Percentiles rank a stretch among this genome's conserved stretches.
These are phyloP conservation scores for Penicillium sp. DNA, from an alignment of 2,329 filamentous ascomycete genomes.

Conservation along the genomic window DNA sequence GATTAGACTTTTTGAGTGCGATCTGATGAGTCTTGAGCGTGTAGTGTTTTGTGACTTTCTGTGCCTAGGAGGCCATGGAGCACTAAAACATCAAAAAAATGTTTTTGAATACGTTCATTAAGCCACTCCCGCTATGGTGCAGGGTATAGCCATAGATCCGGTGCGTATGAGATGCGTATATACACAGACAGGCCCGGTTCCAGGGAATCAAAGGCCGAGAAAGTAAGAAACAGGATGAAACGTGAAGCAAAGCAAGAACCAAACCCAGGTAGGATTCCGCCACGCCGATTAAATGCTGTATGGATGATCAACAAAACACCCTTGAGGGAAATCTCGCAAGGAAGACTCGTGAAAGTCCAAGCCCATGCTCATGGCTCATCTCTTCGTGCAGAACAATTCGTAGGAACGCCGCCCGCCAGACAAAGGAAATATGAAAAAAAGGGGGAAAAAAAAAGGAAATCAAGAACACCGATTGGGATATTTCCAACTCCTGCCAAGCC, in stretches of 20 bases:
- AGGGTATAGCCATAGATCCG: neutral
- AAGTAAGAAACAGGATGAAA: conserved; percentile 8
- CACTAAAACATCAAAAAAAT: neutral
- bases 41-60: neutral
- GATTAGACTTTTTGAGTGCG: no score
- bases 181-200: conserved; percentile 11
- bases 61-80: neutral
- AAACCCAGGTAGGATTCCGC: conserved; percentile 10
- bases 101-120: conserved; percentile 4
- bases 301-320: conserved; percentile 13
- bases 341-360: conserved; percentile 14
- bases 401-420: conserved; percentile 14
- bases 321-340: conserved; percentile 4
- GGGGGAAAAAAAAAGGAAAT: conserved; percentile 13
- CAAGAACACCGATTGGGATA: conserved; percentile 24
- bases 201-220: neutral
- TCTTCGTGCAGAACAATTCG: conserved; percentile 23
- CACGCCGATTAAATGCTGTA: conserved; percentile 27
- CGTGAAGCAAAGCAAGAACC: conserved; percentile 9
- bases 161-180: conserved; percentile 8
- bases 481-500: conserved; percentile 24
- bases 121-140: neutral
- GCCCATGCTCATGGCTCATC: conserved; percentile 26
- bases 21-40: no score
- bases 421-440: conserved; percentile 24